These are phyloP conservation scores for Capsicum pubescens DNA, from an alignment of 257 asterid species.

Conservation along the genomic window DNA sequence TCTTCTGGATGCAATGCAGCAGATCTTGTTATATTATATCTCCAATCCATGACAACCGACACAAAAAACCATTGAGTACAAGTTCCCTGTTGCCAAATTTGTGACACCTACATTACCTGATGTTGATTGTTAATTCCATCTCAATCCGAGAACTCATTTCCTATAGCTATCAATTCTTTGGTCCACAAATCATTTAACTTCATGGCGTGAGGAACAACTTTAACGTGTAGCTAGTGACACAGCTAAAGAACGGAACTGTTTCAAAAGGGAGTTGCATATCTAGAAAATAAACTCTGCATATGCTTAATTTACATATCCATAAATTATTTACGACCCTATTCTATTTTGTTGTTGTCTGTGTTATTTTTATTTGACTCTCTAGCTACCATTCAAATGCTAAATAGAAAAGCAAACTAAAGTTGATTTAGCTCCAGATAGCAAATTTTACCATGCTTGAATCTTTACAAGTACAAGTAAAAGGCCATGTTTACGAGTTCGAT, in stretches of 20 bases:
- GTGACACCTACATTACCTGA: background rate
- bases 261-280: background rate
- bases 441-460: no score
- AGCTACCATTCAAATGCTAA: background rate
- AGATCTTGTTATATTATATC: conserved; percentile 81
- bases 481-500: no score
- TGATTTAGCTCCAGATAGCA: no score
- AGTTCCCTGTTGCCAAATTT: background rate
- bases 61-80: conserved; percentile 24
- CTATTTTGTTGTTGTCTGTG: no score
- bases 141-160: background rate
- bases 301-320: background rate
- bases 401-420: background rate
- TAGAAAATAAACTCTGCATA: no score
- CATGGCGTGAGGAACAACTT: background rate
- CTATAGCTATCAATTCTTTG: background rate
- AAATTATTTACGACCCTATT: no score
- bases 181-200: background rate
- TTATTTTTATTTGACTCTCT: background rate
- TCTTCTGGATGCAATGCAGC: conserved; percentile 87
- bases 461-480: no score
- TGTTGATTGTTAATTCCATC: conserved; percentile 13
- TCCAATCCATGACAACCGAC: conserved; percentile 48
- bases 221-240: background rate
- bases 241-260: background rate